Evolutionary conservation across 2,329 filamentous ascomycete species (phyloP), one percentile per base, ranked within the genome.

Genomic region (Aspergillus eucalypticola): DNA sequence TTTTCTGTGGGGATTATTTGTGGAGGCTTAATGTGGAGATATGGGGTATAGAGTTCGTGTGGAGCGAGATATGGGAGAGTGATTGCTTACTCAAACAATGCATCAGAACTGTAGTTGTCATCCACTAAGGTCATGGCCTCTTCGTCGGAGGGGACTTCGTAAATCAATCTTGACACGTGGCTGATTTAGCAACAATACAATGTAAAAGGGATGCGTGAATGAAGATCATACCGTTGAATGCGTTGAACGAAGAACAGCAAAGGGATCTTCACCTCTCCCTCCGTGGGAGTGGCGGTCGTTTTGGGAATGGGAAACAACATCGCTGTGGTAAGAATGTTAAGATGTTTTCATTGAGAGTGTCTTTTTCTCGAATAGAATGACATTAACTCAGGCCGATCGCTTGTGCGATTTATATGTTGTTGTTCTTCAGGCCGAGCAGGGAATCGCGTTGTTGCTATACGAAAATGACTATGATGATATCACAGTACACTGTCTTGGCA

Each of bases 231-330:
- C 50, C 50, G 50, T 32, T 52, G 50, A n/a, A 52, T 52, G 19
- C 50, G 50, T 17, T 52, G 50, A 8, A 52, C 50, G 32, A 21
- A 52, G n/a, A 23, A 52, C 5, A 52, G 50, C 50, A 52, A 23
- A 15, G 50, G 50, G 0, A 52, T 52, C 3, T 8, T n/a, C 8
- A 39, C 17, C 50, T 52, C 29, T 7, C 21, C 17, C 19, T 32
- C 21, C n/a, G 2, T 38, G 0, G 29, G 35, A 15, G 49, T 21
- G 1, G 50, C 15, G 32, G 11, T 21, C 50, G 7, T 52, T 21
- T 21, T 52, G 50, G 50, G 32, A 52, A 32, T 21, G 11, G 25
- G 17, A 3, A 44, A 44, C 19, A 52, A 38, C 15, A 21, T 52
- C 1, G 50, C 7, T 35, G n/a, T 11, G 32, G 10, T 15, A 6